A percentile compares a stretch with the other conserved stretches of the same genome.
phyloP scores from a whole-genome alignment of 2,329 filamentous ascomycete species.

The Alternaria sp. region DNA sequence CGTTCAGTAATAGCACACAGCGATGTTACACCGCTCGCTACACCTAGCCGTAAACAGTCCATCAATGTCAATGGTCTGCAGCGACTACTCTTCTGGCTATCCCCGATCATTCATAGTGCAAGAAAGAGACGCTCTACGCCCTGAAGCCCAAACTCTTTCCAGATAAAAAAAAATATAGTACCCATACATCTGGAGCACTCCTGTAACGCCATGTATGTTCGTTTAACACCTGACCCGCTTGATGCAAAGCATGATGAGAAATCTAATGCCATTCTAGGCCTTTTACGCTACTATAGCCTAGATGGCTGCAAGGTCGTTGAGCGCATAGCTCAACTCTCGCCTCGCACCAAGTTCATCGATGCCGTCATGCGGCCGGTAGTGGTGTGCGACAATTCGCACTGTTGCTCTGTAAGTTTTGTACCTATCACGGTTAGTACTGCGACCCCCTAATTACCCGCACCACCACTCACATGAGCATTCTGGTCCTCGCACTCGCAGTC shows the following conservation, averaged over 20 bases:
- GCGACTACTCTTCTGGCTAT: neutral
- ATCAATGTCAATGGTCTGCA: neutral
- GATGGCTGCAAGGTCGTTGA: constrained; percentile 48
- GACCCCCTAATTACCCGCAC: neutral
- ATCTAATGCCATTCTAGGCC: neutral
- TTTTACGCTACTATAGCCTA: neutral
- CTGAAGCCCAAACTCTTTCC: neutral
- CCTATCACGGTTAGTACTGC: constrained; percentile 37
- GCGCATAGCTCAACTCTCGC: constrained; percentile 50
- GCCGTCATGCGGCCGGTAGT: constrained; percentile 54
- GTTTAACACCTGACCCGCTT: constrained; percentile 2
- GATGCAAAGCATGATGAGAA: constrained; percentile 3
- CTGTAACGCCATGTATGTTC: neutral
- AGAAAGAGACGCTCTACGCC: neutral
- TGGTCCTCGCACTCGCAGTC: constrained; percentile 42
- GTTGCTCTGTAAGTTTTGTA: constrained; percentile 57
- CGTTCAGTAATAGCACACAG: neutral
- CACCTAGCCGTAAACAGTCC: neutral
- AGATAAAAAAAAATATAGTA: neutral
- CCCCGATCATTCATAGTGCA: neutral
- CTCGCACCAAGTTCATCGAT: constrained; percentile 55
- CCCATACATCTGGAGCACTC: neutral
- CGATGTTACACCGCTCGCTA: constrained; percentile 13
- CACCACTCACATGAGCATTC: constrained; percentile 54
- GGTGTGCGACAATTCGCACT: constrained; percentile 53